Evolutionary conservation across 2,329 filamentous ascomycete species (phyloP).

Genomic region (Aspergillus arachidicola): DNA sequence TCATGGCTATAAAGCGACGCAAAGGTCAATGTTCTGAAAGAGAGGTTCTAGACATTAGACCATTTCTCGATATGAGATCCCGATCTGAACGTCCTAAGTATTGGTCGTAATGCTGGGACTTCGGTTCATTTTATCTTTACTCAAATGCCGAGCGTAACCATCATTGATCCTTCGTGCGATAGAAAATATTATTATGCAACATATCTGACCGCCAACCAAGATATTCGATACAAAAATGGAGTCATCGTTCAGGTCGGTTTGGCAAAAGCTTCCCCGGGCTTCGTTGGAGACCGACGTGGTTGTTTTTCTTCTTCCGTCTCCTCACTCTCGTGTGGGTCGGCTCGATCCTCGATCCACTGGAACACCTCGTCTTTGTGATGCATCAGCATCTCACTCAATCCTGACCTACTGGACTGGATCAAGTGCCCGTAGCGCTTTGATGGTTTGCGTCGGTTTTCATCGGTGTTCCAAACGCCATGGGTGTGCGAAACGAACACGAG

Average conservation of each 20-base stretch:
- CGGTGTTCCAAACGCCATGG: slow-evolving; percentile 75
- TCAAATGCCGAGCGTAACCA: background rate
- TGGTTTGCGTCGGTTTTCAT: slow-evolving; percentile 58
- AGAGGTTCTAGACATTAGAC: too few relatives aligned
- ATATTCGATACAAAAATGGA: background rate
- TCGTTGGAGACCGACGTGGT: slow-evolving; percentile 19
- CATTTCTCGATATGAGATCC: background rate
- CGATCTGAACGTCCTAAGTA: background rate
- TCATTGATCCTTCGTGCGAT: background rate
- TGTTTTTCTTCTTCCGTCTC: slow-evolving; percentile 30
- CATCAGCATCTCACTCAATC: slow-evolving; percentile 60
- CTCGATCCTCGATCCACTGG: slow-evolving; percentile 47
- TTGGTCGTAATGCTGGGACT: background rate
- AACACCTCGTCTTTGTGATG: slow-evolving; percentile 56
- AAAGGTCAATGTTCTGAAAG: too few relatives aligned
- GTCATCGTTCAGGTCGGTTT: slow-evolving; percentile 2
- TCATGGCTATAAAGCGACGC: too few relatives aligned
- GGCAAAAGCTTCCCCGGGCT: slow-evolving; percentile 8
- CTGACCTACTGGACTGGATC: slow-evolving; percentile 46
- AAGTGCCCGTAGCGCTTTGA: slow-evolving; percentile 62
- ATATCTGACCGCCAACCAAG: background rate
- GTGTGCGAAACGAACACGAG: slow-evolving; percentile 74
- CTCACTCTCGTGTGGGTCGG: slow-evolving; percentile 28
- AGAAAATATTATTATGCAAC: background rate
- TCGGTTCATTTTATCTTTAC: background rate